Evolutionary conservation across 371 early-diverging fungal species (phyloP).

Genomic region (Basidiobolus heterosporus): DNA sequence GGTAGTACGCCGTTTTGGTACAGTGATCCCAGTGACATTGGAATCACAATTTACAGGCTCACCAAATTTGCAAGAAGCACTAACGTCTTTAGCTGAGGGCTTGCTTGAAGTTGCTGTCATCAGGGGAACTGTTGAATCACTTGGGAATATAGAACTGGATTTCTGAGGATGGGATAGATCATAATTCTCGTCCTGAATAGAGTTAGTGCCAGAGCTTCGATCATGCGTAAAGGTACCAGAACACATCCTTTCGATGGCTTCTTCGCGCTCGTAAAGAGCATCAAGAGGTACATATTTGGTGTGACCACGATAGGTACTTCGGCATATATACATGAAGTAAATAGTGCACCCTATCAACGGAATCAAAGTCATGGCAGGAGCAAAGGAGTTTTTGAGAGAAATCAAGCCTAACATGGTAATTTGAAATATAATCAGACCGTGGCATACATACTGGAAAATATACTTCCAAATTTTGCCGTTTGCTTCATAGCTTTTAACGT

Average conservation of each 20-base stretch:
- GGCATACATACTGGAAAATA: slow-evolving; percentile 56
- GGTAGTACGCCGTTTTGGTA: no score
- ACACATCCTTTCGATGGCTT: no score
- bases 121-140: not conserved
- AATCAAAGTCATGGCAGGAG: slow-evolving; percentile 20
- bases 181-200: not conserved
- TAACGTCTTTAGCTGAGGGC: not conserved
- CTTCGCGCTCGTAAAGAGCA: slow-evolving; percentile 6
- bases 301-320: slow-evolving; percentile 29
- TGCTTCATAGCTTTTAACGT: slow-evolving; percentile 69
- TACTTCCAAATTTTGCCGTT: slow-evolving; percentile 58
- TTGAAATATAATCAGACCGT: slow-evolving; percentile 71
- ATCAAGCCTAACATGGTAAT: slow-evolving; percentile 61
- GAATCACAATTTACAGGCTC: not conserved
- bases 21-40: not conserved
- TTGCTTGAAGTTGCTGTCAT: not conserved
- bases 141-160: not conserved
- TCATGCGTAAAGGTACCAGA: not conserved
- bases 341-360: slow-evolving; percentile 32
- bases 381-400: slow-evolving; percentile 36
- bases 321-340: slow-evolving; percentile 32
- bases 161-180: not conserved
- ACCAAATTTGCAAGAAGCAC: not conserved
- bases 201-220: not conserved
- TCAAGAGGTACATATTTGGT: slow-evolving; percentile 26